Evolutionary conservation across 306 rosid species (phyloP).

Genomic region (Corylus avellana): DNA sequence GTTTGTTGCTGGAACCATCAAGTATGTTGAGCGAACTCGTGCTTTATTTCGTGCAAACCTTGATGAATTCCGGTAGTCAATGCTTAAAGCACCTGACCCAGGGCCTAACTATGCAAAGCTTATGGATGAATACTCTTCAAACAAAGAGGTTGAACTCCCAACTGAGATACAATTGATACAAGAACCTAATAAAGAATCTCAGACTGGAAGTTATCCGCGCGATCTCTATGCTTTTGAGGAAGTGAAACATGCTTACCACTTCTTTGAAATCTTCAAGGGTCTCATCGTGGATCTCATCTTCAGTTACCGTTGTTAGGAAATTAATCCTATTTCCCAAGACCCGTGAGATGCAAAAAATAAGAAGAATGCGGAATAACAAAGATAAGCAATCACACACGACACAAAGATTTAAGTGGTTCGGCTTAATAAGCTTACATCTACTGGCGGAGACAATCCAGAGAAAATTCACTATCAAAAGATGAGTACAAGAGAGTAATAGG

Average conservation of each 20-base stretch:
- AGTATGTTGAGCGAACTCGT: constrained; percentile 45
- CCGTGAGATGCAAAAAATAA: no score
- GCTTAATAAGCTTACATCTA: no score
- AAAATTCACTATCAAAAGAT: no score
- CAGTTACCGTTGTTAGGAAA: constrained; percentile 9
- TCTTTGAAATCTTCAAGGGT: constrained; percentile 37
- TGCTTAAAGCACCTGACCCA: constrained; percentile 35
- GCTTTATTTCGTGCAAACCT: constrained; percentile 44
- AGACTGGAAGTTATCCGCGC: not conserved
- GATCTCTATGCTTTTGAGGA: not conserved
- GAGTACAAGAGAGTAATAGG: no score
- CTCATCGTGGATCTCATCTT: constrained; percentile 47
- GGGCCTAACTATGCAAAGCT: constrained; percentile 49
- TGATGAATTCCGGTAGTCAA: constrained; percentile 27
- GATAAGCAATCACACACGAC: no score
- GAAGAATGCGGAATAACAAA: no score
- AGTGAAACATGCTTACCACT: constrained; percentile 27
- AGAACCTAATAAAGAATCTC: constrained; percentile 22
- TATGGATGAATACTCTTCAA: constrained; percentile 37
- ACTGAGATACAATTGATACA: constrained; percentile 13
- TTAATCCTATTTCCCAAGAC: no score
- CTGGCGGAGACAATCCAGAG: no score
- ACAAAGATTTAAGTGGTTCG: no score
- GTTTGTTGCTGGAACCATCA: constrained; percentile 42
- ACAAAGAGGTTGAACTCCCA: constrained; percentile 31